phyloP scores from a whole-genome alignment of 352 stramenopile species.

The Phytophthora boehmeriae region DNA sequence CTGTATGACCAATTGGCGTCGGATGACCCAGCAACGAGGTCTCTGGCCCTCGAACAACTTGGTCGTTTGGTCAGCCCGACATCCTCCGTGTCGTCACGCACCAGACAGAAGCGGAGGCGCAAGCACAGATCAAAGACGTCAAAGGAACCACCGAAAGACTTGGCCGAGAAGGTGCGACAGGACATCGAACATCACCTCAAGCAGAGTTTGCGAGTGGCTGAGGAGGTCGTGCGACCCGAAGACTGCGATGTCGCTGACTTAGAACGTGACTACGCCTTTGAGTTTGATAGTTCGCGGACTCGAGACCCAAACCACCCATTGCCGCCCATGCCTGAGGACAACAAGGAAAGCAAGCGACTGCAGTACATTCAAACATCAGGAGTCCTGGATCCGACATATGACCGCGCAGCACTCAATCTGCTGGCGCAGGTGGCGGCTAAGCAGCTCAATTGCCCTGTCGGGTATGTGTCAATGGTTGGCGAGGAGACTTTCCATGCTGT shows the following conservation, averaged over 20 bases:
- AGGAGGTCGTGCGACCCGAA: constrained; percentile 28
- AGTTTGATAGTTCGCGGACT: constrained; percentile 41
- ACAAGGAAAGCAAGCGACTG: constrained; percentile 43
- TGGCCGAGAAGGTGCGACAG: constrained; percentile 36
- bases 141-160: constrained; percentile 15
- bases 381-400: constrained; percentile 41
- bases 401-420: constrained; percentile 48
- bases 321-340: constrained; percentile 32
- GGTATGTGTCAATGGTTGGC: constrained; percentile 60
- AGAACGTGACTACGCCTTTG: constrained; percentile 46
- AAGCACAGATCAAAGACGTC: constrained; percentile 11
- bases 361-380: constrained; percentile 44
- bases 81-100: not conserved
- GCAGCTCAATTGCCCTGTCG: constrained; percentile 54
- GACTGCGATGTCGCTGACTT: constrained; percentile 30
- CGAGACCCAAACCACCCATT: constrained; percentile 41
- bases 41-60: constrained; percentile 41
- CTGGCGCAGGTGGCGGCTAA: constrained; percentile 52
- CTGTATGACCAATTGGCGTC: constrained; percentile 40
- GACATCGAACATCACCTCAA: constrained; percentile 46
- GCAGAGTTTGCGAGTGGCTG: constrained; percentile 34
- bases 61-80: constrained; percentile 35
- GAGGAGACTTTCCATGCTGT: constrained; percentile 48
- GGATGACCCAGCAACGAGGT: constrained; percentile 35
- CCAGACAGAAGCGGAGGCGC: constrained; percentile 15